A percentile compares a stretch with the other conserved stretches of the same genome.
phyloP scores from a whole-genome alignment of 75 land plant species.

The Picea sitchensis region DNA sequence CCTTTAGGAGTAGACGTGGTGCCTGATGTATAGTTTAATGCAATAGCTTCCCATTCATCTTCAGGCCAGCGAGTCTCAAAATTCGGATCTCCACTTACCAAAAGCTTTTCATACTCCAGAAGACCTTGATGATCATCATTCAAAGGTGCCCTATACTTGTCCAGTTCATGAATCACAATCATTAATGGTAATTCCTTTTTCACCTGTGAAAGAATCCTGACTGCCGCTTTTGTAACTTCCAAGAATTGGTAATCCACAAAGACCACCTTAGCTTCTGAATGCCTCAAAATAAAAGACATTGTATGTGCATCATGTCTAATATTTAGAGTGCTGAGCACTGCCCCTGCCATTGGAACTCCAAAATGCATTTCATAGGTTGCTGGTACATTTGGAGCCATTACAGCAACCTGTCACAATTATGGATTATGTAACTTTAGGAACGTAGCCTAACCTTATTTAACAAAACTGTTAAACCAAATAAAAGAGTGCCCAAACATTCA shows the following conservation, averaged over 20 bases:
- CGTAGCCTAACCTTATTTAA: background rate
- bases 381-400: constrained; percentile 77
- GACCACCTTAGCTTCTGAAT: constrained; percentile 70
- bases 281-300: constrained; percentile 50
- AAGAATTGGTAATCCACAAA: constrained; percentile 69
- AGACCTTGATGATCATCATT: constrained; percentile 8
- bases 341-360: constrained; percentile 94
- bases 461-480: too few species aligned
- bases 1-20: constrained; percentile 89
- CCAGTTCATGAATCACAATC: constrained; percentile 42
- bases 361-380: constrained; percentile 92
- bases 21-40: constrained; percentile 85
- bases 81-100: constrained; percentile 36
- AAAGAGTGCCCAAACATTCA: too few species aligned
- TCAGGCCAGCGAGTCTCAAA: constrained; percentile 51
- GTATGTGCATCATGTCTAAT: constrained; percentile 67
- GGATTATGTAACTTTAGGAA: constrained; percentile 5
- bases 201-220: constrained; percentile 34
- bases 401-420: constrained; percentile 58
- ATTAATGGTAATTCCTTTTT: constrained; percentile 33
- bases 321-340: constrained; percentile 73
- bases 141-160: background rate
- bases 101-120: constrained; percentile 69
- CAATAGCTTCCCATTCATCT: constrained; percentile 61
- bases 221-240: constrained; percentile 40